A percentile compares a stretch with the other conserved stretches of the same genome.
phyloP scores from a whole-genome alignment of 2,329 filamentous ascomycete genomes.

The Coleophoma crateriformis region DNA sequence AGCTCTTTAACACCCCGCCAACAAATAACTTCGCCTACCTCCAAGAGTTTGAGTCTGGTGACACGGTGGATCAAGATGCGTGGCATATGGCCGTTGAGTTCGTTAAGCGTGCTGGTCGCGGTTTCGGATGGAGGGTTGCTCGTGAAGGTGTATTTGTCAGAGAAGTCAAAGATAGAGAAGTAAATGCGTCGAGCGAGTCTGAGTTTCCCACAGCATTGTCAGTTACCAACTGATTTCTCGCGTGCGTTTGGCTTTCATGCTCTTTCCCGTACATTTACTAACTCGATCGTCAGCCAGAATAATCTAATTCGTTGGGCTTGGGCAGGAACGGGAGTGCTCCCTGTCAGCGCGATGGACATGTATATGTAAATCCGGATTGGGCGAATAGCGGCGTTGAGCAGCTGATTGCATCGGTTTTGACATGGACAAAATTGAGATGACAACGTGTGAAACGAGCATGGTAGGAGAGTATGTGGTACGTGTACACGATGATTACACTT shows the following conservation, averaged over 20 bases:
- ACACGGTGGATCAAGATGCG: slow-evolving; percentile 36
- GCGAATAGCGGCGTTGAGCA: no score
- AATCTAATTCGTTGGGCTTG: slow-evolving; percentile 20
- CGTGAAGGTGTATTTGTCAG: slow-evolving; percentile 40
- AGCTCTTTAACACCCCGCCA: slow-evolving; percentile 21
- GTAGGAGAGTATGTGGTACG: no score
- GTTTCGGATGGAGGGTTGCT: slow-evolving; percentile 36
- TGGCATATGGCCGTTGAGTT: slow-evolving; percentile 41
- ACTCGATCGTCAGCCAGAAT: slow-evolving; percentile 13
- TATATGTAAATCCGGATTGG: slow-evolving; percentile 6
- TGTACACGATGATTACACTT: no score
- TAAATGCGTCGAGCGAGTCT: slow-evolving; percentile 6
- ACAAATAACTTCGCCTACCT: slow-evolving; percentile 36
- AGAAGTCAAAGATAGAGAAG: slow-evolving; percentile 7
- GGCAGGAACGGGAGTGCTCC: slow-evolving; percentile 19
- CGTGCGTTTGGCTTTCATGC: background rate
- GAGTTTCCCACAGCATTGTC: slow-evolving; percentile 16
- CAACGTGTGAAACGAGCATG: no score
- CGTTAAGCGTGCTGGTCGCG: slow-evolving; percentile 28
- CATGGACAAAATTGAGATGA: no score
- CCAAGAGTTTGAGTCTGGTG: slow-evolving; percentile 43
- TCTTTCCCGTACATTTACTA: background rate
- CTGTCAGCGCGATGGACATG: slow-evolving; percentile 14
- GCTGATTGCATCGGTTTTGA: no score
- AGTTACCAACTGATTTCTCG: slow-evolving; percentile 13